These are phyloP conservation scores for Rutstroemia sydowiana DNA, from an alignment of 2,329 filamentous ascomycete species.

Conservation along the genomic window DNA sequence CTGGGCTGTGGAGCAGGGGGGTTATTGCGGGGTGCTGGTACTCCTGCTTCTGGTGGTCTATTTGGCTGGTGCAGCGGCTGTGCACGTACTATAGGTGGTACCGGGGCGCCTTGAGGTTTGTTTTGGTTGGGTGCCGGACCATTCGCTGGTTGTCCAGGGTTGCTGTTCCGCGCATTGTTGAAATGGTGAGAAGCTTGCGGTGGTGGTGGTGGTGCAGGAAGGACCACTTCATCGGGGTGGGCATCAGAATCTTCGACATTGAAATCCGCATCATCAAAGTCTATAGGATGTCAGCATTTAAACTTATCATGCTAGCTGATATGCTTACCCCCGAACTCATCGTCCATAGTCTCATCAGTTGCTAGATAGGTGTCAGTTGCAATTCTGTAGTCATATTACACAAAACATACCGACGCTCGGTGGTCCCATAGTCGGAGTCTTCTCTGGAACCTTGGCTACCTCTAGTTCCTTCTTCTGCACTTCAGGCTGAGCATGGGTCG, in stretches of 20 bases:
- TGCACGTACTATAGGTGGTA: constrained; percentile 10
- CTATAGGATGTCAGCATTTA: constrained; percentile 37
- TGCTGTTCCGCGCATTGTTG: constrained; percentile 15
- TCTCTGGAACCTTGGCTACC: constrained; percentile 25
- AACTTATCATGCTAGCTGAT: constrained; percentile 31
- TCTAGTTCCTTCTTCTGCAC: constrained; percentile 24
- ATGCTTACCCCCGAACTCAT: constrained; percentile 47
- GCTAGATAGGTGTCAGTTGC: constrained; percentile 24
- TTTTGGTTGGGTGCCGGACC: constrained; percentile 19
- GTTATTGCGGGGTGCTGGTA: constrained; percentile 9
- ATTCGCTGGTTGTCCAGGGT: constrained; percentile 9
- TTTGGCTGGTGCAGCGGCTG: constrained; percentile 26
- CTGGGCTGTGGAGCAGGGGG: constrained; percentile 23
- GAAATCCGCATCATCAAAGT: constrained; percentile 74
- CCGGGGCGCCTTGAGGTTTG: constrained; percentile 21
- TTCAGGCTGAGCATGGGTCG: constrained; percentile 45
- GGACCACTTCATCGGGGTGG: constrained; percentile 68
- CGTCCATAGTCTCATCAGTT: constrained; percentile 38
- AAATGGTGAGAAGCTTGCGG: constrained; percentile 17
- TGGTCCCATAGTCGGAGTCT: constrained; percentile 3
- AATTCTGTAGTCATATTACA: not conserved
- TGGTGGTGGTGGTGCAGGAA: constrained; percentile 36
- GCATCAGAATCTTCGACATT: constrained; percentile 54
- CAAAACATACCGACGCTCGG: not conserved
- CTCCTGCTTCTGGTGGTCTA: constrained; percentile 19